Evolutionary conservation across 2,329 filamentous ascomycete genomes (phyloP).

Genomic region (Verticillium tricorpus): DNA sequence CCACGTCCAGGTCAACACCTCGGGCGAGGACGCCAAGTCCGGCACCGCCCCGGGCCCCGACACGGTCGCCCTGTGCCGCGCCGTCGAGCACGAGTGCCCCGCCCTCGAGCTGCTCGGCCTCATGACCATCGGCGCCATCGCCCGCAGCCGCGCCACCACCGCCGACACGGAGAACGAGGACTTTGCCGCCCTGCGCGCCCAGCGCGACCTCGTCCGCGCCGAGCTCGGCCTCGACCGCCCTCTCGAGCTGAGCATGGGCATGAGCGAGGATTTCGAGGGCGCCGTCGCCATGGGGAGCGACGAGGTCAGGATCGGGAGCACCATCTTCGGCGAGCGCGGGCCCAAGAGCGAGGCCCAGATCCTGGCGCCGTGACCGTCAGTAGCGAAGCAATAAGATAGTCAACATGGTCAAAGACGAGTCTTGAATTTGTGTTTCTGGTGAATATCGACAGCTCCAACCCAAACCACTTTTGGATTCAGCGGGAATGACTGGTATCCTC

Average conservation of each 20-base stretch:
- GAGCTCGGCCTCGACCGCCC: conserved; percentile 43
- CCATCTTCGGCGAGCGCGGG: conserved; percentile 84
- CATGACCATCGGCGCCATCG: conserved; percentile 98
- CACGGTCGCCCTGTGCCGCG: conserved; percentile 59
- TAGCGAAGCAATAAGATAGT: neutral
- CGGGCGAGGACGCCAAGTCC: conserved; percentile 79
- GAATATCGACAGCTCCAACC: neutral
- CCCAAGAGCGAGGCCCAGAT: conserved; percentile 75
- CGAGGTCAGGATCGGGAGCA: conserved; percentile 89
- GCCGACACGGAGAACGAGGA: conserved; percentile 86
- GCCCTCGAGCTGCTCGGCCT: conserved; percentile 72
- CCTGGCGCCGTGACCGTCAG: conserved; percentile 27
- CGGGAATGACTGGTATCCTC: conserved; percentile 4
- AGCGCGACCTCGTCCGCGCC: conserved; percentile 63
- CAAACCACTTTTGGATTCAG: neutral
- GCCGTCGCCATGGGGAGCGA: conserved; percentile 79
- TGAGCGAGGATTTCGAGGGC: conserved; percentile 94
- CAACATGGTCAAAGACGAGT: neutral
- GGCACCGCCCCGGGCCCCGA: conserved; percentile 67
- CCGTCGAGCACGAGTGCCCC: conserved; percentile 67
- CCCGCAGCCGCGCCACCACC: conserved; percentile 69
- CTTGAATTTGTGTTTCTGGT: neutral
- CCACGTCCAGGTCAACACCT: conserved; percentile 95
- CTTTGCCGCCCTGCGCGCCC: conserved; percentile 65
- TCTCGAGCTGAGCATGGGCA: conserved; percentile 94